Conservation (phyloP, 1,139 yeast genomes). For the Geotrichum restrictum region DNA sequence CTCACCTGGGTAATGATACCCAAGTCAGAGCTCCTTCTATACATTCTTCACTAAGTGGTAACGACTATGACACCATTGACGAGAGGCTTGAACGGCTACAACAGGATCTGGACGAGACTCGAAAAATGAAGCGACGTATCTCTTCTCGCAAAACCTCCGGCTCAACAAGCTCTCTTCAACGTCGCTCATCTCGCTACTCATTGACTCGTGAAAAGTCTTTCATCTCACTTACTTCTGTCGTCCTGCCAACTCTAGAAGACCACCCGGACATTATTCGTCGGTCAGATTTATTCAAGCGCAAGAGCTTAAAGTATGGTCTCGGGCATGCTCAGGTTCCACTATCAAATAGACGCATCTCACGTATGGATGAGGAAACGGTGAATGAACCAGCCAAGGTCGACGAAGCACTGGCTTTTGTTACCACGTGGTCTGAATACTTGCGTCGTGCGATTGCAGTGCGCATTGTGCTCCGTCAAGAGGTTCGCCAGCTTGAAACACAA, state of each 20-base stretch:
- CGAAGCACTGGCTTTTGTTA: conserved; percentile 36
- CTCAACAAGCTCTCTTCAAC: background rate
- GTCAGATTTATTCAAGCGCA: conserved; percentile 12
- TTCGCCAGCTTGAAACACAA: conserved; percentile 27
- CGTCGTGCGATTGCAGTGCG: conserved; percentile 38
- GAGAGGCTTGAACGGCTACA: conserved; percentile 15
- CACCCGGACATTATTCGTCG: conserved; percentile 15
- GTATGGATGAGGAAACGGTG: conserved; percentile 15
- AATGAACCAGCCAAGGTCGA: conserved; percentile 25
- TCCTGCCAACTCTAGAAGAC: conserved; percentile 5
- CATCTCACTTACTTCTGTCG: conserved; percentile 13
- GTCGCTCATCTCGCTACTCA: conserved; percentile 2
- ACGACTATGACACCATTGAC: conserved; percentile 17
- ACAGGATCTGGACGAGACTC: conserved; percentile 18
- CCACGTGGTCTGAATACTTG: conserved; percentile 38
- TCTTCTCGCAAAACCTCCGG: conserved; percentile 3
- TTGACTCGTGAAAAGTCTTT: conserved; percentile 11
- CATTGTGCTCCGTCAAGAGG: conserved; percentile 34
- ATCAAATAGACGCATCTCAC: conserved; percentile 5
- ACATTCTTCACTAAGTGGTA: background rate
- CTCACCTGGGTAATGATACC: background rate
- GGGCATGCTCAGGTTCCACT: conserved; percentile 13
- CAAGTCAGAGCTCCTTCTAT: background rate
- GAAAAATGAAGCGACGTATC: conserved; percentile 11
- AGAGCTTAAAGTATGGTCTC: conserved; percentile 3